A percentile compares a stretch with the other conserved stretches of the same genome.
These are phyloP conservation scores for Arxiozyma bovina DNA, from an alignment of 1,139 yeast species.

Conservation along the genomic window DNA sequence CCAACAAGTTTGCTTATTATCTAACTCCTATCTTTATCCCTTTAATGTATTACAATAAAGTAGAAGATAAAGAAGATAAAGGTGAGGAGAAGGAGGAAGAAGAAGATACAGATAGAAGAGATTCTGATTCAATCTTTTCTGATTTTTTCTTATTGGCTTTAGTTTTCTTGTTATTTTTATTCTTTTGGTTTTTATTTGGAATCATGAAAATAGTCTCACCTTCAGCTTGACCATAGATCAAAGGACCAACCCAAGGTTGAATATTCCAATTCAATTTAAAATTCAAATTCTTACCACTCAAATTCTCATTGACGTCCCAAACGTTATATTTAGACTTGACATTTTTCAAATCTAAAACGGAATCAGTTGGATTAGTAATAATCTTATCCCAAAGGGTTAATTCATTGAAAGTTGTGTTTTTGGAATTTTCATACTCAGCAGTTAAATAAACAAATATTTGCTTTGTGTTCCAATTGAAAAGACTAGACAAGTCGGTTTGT, in stretches of 20 bases:
- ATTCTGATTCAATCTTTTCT: neutral
- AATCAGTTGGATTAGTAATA: constrained; percentile 49
- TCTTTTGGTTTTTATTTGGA: neutral
- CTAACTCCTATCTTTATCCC: too few relatives aligned
- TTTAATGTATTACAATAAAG: neutral
- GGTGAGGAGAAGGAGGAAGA: neutral
- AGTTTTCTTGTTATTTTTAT: neutral
- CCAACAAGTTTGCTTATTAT: neutral
- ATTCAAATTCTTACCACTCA: constrained; percentile 59
- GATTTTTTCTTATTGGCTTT: neutral
- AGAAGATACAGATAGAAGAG: neutral
- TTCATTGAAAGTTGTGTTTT: constrained; percentile 44
- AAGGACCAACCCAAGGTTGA: constrained; percentile 83
- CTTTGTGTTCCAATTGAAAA: constrained; percentile 95
- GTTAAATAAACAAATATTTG: constrained; percentile 85
- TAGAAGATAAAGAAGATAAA: neutral
- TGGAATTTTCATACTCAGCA: constrained; percentile 54
- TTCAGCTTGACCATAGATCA: constrained; percentile 57
- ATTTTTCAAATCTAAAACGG: constrained; percentile 44
- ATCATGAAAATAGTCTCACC: constrained; percentile 17
- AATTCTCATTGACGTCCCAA: constrained; percentile 72
- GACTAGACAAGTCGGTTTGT: constrained; percentile 55
- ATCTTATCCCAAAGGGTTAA: constrained; percentile 91
- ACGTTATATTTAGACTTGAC: constrained; percentile 70
- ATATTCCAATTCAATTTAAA: constrained; percentile 80